Conservation (phyloP, 1,284 basidiomycete species). For the Vanrija humicola region DNA sequence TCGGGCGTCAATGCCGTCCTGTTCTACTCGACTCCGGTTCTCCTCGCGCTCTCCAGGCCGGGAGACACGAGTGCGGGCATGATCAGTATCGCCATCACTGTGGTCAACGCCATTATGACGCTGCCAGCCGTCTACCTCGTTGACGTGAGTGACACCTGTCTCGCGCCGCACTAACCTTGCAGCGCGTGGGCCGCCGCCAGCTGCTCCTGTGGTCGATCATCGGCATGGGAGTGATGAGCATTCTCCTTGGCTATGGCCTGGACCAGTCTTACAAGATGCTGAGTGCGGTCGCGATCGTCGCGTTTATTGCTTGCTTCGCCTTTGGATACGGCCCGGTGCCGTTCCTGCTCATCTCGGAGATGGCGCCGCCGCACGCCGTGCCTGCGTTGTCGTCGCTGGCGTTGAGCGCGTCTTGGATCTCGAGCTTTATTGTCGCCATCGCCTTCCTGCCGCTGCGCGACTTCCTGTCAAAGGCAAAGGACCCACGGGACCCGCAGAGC, state of each 20-base stretch:
- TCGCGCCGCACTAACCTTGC: background rate
- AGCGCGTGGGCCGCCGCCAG: slow-evolving; percentile 48
- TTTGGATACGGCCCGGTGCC: slow-evolving; percentile 87
- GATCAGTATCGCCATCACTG: slow-evolving; percentile 50
- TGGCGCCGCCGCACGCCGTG: slow-evolving; percentile 75
- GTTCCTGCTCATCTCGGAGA: slow-evolving; percentile 87
- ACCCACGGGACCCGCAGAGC: slow-evolving; percentile 42
- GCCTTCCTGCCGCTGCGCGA: slow-evolving; percentile 78
- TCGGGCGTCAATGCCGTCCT: slow-evolving; percentile 78
- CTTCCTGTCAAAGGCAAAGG: slow-evolving; percentile 50
- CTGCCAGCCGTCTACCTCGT: slow-evolving; percentile 79
- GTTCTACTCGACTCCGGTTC: slow-evolving; percentile 84
- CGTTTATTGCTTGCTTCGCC: slow-evolving; percentile 84
- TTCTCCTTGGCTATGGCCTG: slow-evolving; percentile 68
- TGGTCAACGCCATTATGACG: slow-evolving; percentile 76
- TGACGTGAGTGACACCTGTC: slow-evolving; percentile 57
- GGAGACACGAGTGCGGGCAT: slow-evolving; percentile 53
- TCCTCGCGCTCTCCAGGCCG: slow-evolving; percentile 52
- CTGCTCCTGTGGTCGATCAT: slow-evolving; percentile 53
- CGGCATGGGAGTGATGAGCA: slow-evolving; percentile 64
- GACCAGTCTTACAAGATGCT: slow-evolving; percentile 59
- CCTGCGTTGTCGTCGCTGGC: slow-evolving; percentile 78
- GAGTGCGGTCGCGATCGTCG: slow-evolving; percentile 70
- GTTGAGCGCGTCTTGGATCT: slow-evolving; percentile 79
- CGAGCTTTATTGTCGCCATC: slow-evolving; percentile 76